phyloP scores from a whole-genome alignment of 345 rosid species.

The Luvunga scandens region DNA sequence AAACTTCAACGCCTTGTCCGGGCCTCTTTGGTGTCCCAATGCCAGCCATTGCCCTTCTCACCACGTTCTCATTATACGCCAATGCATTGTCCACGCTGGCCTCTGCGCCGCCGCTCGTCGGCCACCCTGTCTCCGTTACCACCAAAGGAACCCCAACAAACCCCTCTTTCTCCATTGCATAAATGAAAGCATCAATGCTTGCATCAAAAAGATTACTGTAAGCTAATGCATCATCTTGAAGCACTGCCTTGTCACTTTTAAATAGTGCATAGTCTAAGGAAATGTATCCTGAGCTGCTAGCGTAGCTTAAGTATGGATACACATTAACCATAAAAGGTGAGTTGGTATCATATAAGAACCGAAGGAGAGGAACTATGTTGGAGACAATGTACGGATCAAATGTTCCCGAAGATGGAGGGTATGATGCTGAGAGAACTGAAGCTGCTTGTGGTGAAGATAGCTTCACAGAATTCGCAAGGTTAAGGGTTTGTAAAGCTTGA shows the following conservation, averaged over 20 bases:
- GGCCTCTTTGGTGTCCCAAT: slow-evolving; percentile 45
- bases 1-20: slow-evolving; percentile 27
- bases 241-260: slow-evolving; percentile 9
- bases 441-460: slow-evolving; percentile 43
- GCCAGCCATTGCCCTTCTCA: slow-evolving; percentile 14
- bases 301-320: slow-evolving; percentile 37
- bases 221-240: slow-evolving; percentile 17
- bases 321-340: slow-evolving; percentile 38
- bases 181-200: slow-evolving; percentile 26
- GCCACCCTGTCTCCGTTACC: slow-evolving; percentile 47
- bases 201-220: slow-evolving; percentile 33
- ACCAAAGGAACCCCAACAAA: slow-evolving; percentile 16
- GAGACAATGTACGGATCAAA: slow-evolving; percentile 30
- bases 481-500: slow-evolving; percentile 23
- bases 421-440: slow-evolving; percentile 30
- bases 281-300: not conserved
- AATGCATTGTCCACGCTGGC: slow-evolving; percentile 26
- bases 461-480: slow-evolving; percentile 29
- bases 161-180: slow-evolving; percentile 36
- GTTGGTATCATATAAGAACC: slow-evolving; percentile 18
- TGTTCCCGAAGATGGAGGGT: slow-evolving; percentile 36
- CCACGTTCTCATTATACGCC: slow-evolving; percentile 31
- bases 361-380: slow-evolving; percentile 16
- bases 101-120: slow-evolving; percentile 27
- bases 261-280: slow-evolving; percentile 29